Conservation (phyloP, 1,284 basidiomycete species). For the Takashimella koratensis region DNA sequence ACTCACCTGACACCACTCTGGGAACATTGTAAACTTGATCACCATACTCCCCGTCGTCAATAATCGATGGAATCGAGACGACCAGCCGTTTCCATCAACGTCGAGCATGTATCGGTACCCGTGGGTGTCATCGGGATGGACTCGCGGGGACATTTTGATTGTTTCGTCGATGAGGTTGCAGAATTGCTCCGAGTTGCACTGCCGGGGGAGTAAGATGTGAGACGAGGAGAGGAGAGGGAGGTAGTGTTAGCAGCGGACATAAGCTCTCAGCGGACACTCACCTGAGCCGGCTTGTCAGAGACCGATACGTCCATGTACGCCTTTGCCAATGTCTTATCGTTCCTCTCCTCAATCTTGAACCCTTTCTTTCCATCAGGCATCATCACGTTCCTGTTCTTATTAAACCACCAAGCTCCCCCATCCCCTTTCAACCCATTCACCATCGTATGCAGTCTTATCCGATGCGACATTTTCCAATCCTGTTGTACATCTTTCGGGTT, state of each 20-base stretch:
- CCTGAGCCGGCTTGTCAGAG: conserved; percentile 35
- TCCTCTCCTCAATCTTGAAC: conserved; percentile 25
- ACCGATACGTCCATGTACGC: conserved; percentile 47
- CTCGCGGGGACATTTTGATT: not conserved
- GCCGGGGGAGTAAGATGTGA: no score
- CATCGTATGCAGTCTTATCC: conserved; percentile 44
- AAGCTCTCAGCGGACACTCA: not conserved
- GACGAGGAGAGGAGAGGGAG: not conserved
- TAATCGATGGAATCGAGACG: conserved; percentile 57
- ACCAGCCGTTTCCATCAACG: conserved; percentile 63
- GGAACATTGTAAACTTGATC: conserved; percentile 46
- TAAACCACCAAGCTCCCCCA: conserved; percentile 32
- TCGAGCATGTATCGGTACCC: conserved; percentile 42
- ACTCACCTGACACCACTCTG: conserved; percentile 43
- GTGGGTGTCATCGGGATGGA: conserved; percentile 52
- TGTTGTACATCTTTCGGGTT: conserved; percentile 22
- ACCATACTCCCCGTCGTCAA: conserved; percentile 43
- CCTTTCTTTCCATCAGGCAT: conserved; percentile 36
- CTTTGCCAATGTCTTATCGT: conserved; percentile 34
- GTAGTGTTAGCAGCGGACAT: not conserved
- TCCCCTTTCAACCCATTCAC: conserved; percentile 39
- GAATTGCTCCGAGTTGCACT: no score
- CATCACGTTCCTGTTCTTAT: conserved; percentile 40
- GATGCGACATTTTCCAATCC: conserved; percentile 47
- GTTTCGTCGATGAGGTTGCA: not conserved